These are phyloP conservation scores for Babesia sp. DNA, from an alignment of 169 alveolate genomes.

Conservation along the genomic window DNA sequence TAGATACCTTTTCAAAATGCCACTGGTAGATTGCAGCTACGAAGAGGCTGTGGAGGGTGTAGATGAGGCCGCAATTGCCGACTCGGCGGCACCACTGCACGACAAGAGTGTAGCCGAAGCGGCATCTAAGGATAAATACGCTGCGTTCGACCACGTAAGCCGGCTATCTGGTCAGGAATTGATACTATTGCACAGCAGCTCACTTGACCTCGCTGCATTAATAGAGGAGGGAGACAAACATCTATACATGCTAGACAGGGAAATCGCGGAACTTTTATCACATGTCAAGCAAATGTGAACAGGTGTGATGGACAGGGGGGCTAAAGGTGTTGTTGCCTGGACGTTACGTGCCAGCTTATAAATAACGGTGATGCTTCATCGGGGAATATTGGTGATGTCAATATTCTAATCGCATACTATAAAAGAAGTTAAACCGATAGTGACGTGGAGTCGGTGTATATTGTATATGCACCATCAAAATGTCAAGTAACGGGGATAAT, in stretches of 20 bases:
- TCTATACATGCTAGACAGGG: constrained; percentile 28
- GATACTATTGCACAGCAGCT: constrained; percentile 58
- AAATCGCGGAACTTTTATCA: constrained; percentile 36
- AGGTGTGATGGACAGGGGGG: too few species aligned
- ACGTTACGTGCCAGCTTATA: too few species aligned
- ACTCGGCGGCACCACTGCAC: constrained; percentile 2
- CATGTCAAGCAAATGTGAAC: neutral
- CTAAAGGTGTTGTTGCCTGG: too few species aligned
- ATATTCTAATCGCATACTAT: too few species aligned
- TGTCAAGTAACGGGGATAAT: too few species aligned
- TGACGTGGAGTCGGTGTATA: too few species aligned
- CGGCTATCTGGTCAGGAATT: constrained; percentile 67
- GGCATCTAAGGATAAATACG: constrained; percentile 4
- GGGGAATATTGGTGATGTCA: too few species aligned
- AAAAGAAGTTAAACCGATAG: too few species aligned
- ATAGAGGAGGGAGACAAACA: constrained; percentile 57
- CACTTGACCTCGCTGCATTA: constrained; percentile 63
- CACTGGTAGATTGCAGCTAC: constrained; percentile 46
- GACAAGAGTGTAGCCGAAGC: constrained; percentile 23
- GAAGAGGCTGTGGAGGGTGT: constrained; percentile 30
- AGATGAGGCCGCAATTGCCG: constrained; percentile 13
- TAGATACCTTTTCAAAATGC: constrained; percentile 46
- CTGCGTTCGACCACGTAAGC: constrained; percentile 34
- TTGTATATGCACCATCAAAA: too few species aligned
- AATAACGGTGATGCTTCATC: too few species aligned